phyloP scores from a whole-genome alignment of 768 basidiomycete genomes.

The Daedalea quercina region DNA sequence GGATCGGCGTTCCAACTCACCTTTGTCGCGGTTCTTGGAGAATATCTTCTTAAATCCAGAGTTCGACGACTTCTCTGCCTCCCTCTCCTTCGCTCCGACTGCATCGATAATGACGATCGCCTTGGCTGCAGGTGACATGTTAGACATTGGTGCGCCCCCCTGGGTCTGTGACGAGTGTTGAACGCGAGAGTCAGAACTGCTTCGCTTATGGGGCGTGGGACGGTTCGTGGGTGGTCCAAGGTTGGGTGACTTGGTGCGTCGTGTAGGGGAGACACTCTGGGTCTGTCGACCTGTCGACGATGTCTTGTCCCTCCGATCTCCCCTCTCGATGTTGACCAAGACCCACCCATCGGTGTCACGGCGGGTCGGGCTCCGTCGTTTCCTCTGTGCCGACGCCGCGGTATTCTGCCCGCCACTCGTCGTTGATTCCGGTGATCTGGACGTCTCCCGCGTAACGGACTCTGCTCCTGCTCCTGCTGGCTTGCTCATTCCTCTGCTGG shows the following conservation, averaged over 20 bases:
- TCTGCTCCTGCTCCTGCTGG: not conserved
- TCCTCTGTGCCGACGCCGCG: not conserved
- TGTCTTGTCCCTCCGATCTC: conserved; percentile 4
- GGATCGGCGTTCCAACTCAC: conserved; percentile 1
- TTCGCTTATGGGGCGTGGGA: conserved; percentile 15
- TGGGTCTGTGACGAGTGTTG: conserved; percentile 8
- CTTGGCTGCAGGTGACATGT: conserved; percentile 47
- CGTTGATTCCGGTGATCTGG: not conserved
- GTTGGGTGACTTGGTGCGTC: not conserved
- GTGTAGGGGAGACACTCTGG: conserved; percentile 1
- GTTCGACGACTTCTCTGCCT: conserved; percentile 16
- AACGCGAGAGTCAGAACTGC: conserved; percentile 19
- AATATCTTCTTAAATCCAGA: conserved; percentile 13
- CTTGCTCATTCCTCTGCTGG: not conserved
- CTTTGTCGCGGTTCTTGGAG: not conserved
- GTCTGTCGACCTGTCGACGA: not conserved
- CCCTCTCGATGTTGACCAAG: conserved; percentile 21
- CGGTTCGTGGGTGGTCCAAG: conserved; percentile 11
- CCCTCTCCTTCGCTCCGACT: conserved; percentile 37
- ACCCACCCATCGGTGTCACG: conserved; percentile 22
- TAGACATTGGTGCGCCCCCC: conserved; percentile 16
- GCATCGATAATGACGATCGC: conserved; percentile 58
- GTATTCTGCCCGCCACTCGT: not conserved
- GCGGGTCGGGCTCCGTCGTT: conserved; percentile 1
- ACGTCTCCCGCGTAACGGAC: not conserved